Conservation (phyloP, 2,329 filamentous ascomycete genomes). For the Penicillium sp. region DNA sequence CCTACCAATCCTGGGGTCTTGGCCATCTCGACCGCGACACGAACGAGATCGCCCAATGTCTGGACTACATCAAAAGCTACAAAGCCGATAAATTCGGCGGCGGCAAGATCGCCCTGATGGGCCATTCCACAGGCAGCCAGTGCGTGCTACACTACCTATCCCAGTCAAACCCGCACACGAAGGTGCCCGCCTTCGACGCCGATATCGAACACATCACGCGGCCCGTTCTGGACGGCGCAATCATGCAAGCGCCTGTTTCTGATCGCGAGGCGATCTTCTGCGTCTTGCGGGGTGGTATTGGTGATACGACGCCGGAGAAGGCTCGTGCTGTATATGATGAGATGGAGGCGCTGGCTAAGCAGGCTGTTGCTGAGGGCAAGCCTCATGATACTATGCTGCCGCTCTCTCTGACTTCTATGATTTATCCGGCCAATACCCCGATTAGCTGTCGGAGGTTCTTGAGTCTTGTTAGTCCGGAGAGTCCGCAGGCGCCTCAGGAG, state of each 20-base stretch:
- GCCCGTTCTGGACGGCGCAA: conserved; percentile 65
- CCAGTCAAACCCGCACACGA: conserved; percentile 41
- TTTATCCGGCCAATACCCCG: conserved; percentile 40
- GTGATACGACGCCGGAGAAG: conserved; percentile 23
- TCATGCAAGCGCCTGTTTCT: conserved; percentile 76
- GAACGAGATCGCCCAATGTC: conserved; percentile 51
- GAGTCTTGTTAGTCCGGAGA: conserved; percentile 52
- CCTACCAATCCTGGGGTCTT: conserved; percentile 55
- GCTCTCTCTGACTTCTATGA: conserved; percentile 30
- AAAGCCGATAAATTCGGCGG: conserved; percentile 27
- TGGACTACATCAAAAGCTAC: conserved; percentile 49
- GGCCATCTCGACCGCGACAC: conserved; percentile 53
- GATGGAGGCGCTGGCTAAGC: conserved; percentile 32
- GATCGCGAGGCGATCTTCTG: conserved; percentile 65
- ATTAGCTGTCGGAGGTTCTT: conserved; percentile 58
- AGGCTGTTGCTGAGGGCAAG: conserved; percentile 17
- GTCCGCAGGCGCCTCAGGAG: conserved; percentile 60
- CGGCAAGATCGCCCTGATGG: conserved; percentile 62
- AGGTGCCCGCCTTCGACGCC: conserved; percentile 29
- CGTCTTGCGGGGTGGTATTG: conserved; percentile 27
- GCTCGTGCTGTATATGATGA: conserved; percentile 31
- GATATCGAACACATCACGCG: conserved; percentile 39
- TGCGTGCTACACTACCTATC: conserved; percentile 64
- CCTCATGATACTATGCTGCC: conserved; percentile 34
- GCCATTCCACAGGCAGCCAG: conserved; percentile 67